These are phyloP conservation scores for Pleomassaria siparia DNA, from an alignment of 2,329 filamentous ascomycete species.

Conservation along the genomic window DNA sequence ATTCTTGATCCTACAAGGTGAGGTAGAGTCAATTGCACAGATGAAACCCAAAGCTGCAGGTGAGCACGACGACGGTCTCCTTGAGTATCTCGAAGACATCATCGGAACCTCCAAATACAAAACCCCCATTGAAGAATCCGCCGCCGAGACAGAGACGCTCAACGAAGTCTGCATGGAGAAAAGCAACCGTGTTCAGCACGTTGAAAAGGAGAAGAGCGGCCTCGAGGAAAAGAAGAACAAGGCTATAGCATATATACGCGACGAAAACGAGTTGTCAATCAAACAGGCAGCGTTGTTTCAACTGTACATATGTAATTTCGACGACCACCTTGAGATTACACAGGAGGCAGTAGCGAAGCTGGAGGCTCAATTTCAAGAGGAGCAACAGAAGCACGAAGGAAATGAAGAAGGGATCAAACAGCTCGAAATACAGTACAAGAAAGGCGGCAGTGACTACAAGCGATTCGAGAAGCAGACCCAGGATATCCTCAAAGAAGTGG, in stretches of 20 bases:
- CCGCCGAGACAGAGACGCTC: slow-evolving; percentile 82
- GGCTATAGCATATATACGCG: slow-evolving; percentile 81
- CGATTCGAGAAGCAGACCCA: slow-evolving; percentile 80
- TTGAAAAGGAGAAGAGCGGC: slow-evolving; percentile 92
- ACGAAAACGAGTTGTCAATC: slow-evolving; percentile 87
- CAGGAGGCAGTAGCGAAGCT: slow-evolving; percentile 90
- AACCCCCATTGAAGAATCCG: slow-evolving; percentile 91
- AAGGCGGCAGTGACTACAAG: slow-evolving; percentile 81
- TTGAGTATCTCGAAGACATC: slow-evolving; percentile 97
- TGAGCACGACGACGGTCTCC: slow-evolving; percentile 92
- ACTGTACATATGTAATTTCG: slow-evolving; percentile 83
- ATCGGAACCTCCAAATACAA: slow-evolving; percentile 99
- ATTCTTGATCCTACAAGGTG: slow-evolving; percentile 94
- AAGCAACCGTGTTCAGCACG: slow-evolving; percentile 90
- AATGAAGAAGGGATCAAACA: slow-evolving; percentile 88
- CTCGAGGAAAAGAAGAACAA: slow-evolving; percentile 97
- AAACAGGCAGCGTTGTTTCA: slow-evolving; percentile 95
- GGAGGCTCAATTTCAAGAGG: slow-evolving; percentile 80
- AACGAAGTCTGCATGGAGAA: slow-evolving; percentile 97
- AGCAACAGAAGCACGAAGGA: slow-evolving; percentile 89
- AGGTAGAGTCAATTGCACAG: slow-evolving; percentile 97
- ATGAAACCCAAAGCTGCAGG: slow-evolving; percentile 97
- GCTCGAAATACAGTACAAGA: slow-evolving; percentile 81
- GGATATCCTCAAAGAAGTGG: slow-evolving; percentile 77
- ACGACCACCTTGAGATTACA: slow-evolving; percentile 84